Conservation (phyloP, 176 grass and related monocot genomes). For the Eragrostis nindensis region DNA sequence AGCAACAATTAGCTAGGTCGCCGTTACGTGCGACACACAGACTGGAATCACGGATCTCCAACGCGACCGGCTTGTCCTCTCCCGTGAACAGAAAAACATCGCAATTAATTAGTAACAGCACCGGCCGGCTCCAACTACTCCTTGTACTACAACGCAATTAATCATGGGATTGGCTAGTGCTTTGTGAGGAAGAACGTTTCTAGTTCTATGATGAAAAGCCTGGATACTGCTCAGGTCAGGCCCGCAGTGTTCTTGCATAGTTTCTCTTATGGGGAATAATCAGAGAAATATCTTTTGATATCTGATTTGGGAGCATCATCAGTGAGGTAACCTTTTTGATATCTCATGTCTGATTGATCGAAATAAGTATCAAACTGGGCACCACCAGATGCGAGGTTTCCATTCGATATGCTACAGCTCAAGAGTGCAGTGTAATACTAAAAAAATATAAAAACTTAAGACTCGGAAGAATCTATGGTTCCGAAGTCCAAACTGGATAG, state of each 20-base stretch:
- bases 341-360: neutral
- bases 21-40: neutral
- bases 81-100: neutral
- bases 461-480: no score
- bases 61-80: neutral
- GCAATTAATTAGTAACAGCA: neutral
- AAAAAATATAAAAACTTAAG: no score
- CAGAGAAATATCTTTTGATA: neutral
- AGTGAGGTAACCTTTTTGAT: no score
- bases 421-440: no score
- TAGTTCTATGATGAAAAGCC: neutral
- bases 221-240: no score
- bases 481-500: no score
- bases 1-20: neutral
- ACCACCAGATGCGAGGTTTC: neutral
- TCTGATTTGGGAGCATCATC: neutral
- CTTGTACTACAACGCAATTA: neutral
- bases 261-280: neutral
- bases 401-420: no score
- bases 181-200: neutral
- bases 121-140: neutral
- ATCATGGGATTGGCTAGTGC: neutral
- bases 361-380: neutral
- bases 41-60: conserved; percentile 28
- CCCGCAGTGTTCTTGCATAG: neutral